A percentile compares a stretch with the other conserved stretches of the same genome.
Conservation (phyloP, 495 filamentous ascomycete species). For the Xylaria cubensis region DNA sequence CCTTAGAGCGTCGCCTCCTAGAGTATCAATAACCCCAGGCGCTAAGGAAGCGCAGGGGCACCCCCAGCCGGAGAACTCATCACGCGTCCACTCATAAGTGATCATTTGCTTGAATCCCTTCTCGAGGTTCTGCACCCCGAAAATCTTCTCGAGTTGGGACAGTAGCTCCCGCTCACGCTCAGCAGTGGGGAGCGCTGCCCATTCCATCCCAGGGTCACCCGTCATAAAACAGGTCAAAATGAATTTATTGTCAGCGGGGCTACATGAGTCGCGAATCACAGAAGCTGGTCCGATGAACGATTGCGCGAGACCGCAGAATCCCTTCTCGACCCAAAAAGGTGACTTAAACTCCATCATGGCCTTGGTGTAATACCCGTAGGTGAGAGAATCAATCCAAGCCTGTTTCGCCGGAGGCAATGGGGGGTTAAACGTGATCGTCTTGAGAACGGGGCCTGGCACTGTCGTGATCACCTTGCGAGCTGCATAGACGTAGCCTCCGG, state of each 20-base stretch:
- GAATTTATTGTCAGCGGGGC: conserved; percentile 35
- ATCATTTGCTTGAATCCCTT: conserved; percentile 6
- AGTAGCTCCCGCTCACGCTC: background rate
- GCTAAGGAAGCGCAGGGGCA: conserved; percentile 3
- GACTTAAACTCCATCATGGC: conserved; percentile 41
- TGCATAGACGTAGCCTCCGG: conserved; percentile 16
- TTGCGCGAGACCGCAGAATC: conserved; percentile 41
- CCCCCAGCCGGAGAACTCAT: background rate
- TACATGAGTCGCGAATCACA: conserved; percentile 46
- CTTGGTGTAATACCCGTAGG: conserved; percentile 48
- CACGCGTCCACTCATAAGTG: background rate
- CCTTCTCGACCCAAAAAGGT: conserved; percentile 43
- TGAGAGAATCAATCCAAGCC: conserved; percentile 17
- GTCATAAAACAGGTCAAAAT: background rate
- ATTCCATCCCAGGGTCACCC: background rate
- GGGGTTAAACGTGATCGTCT: conserved; percentile 42
- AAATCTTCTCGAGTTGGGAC: background rate
- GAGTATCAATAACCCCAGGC: conserved; percentile 33
- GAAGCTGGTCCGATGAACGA: conserved; percentile 43
- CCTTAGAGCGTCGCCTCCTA: conserved; percentile 34
- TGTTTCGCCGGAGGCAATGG: conserved; percentile 36
- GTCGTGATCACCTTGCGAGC: conserved; percentile 41
- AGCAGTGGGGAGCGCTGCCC: background rate
- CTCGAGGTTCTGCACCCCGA: background rate
- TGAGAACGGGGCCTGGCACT: conserved; percentile 39